A percentile compares a stretch with the other conserved stretches of the same genome.
Conservation (phyloP, 2,329 filamentous ascomycete genomes). For the Botrytis porri region DNA sequence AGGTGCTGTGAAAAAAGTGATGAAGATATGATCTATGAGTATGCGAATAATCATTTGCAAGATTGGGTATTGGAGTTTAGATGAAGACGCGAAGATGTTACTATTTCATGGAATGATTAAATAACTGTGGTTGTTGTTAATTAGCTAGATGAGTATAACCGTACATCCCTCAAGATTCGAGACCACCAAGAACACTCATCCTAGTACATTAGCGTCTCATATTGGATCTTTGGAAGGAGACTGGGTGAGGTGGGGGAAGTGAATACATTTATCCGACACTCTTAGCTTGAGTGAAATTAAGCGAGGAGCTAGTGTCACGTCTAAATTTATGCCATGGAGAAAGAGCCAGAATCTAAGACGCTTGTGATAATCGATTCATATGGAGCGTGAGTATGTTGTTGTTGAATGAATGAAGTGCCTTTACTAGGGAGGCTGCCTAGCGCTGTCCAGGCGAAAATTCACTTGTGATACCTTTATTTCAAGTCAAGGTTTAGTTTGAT, state of each 20-base stretch:
- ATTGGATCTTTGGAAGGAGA: too few species aligned
- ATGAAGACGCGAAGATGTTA: neutral
- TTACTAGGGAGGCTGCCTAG: neutral
- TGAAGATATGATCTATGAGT: neutral
- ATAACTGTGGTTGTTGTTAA: rapidly evolving
- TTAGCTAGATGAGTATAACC: neutral
- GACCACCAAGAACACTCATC: neutral
- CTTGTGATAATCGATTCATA: too few species aligned
- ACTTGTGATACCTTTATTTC: too few species aligned
- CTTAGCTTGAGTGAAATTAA: neutral
- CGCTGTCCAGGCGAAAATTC: rapidly evolving
- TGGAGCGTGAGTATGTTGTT: too few species aligned
- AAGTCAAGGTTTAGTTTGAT: too few species aligned
- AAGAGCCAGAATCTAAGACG: neutral
- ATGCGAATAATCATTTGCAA: neutral
- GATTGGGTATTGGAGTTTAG: neutral
- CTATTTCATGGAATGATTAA: rapidly evolving
- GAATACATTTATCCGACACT: neutral
- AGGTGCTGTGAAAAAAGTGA: neutral
- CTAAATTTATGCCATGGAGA: neutral
- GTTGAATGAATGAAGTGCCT: too few species aligned
- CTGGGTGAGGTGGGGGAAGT: neutral
- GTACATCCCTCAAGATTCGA: neutral
- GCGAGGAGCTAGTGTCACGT: neutral
- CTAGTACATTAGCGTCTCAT: too few species aligned